A percentile compares a stretch with the other conserved stretches of the same genome.
phyloP scores from a whole-genome alignment of 2,329 filamentous ascomycete genomes.

The Beauveria bassiana region DNA sequence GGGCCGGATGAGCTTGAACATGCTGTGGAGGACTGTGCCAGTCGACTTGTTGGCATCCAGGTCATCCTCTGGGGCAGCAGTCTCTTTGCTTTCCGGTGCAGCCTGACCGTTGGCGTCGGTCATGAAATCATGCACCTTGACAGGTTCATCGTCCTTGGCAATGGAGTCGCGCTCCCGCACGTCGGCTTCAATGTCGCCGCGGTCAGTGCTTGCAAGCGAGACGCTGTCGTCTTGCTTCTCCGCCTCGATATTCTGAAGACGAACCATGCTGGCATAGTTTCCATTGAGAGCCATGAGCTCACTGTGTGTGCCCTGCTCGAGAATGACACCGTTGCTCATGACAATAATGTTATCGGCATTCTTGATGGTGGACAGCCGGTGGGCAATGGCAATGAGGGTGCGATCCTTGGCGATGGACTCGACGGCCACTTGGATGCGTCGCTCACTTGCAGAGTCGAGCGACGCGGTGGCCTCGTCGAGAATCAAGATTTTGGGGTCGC shows the following conservation, averaged over 20 bases:
- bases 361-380: slow-evolving; percentile 53
- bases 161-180: slow-evolving; percentile 30
- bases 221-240: slow-evolving; percentile 21
- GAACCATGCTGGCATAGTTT: slow-evolving; percentile 46
- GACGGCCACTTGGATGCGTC: slow-evolving; percentile 43
- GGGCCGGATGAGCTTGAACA: slow-evolving; percentile 31
- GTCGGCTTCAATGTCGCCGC: slow-evolving; percentile 36
- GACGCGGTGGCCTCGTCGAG: slow-evolving; percentile 56
- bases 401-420: slow-evolving; percentile 40
- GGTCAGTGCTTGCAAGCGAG: slow-evolving; percentile 24
- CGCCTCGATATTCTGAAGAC: slow-evolving; percentile 31
- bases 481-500: slow-evolving; percentile 49
- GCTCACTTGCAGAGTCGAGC: slow-evolving; percentile 51
- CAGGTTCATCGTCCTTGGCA: slow-evolving; percentile 19
- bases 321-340: slow-evolving; percentile 49
- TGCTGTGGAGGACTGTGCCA: slow-evolving; percentile 30
- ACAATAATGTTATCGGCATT: slow-evolving; percentile 62
- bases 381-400: slow-evolving; percentile 60
- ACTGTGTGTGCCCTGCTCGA: slow-evolving; percentile 58
- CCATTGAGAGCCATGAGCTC: slow-evolving; percentile 45
- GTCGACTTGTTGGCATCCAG: slow-evolving; percentile 33
- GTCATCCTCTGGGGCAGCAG: slow-evolving; percentile 19
- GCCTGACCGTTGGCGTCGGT: slow-evolving; percentile 26
- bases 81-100: slow-evolving; percentile 25
- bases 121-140: slow-evolving; percentile 32